Evolutionary conservation across 2,329 filamentous ascomycete genomes (phyloP), one percentile per base, ranked within the genome.

Genomic region (Aureobasidium sp.): DNA sequence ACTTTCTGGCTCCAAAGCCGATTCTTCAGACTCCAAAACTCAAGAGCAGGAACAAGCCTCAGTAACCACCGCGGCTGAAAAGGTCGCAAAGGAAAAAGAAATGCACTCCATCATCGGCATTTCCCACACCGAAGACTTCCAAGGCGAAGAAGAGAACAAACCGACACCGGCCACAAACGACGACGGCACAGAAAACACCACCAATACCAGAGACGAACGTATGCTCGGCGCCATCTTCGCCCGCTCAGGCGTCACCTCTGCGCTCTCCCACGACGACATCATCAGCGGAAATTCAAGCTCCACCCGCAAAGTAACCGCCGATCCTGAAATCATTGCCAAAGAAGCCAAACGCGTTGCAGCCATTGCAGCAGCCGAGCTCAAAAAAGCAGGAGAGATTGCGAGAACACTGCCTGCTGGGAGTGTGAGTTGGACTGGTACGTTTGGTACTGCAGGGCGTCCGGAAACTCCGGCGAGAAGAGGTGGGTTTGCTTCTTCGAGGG

Each of bases 211-310:
- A 67, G 69, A 23, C 48, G 90, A 90, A 63, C 92, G 93, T 51
- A 89, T 98, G 70, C 92, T 98, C 82, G 91, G 95, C 69, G 92
- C 93, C 60, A 94, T 99, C 64, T 97, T 98, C 75, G 91, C 94
- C 1, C 90, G 91, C 47, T 92, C 93, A 0, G 92, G 91, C 3
- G 92, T 98, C 1, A 94, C 97, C 73, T 94, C 92, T n/a, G 93
- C 95, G 0, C 88, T 98, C 51, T 93, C 98, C 72, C 96, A 99
- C 75, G 96, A 98, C 70, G 88, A 94, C 62, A 97, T 98, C 72
- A 88, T 98, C 63, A 93, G 91, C 70, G 92, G 92, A 45, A 91
- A 90, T 71, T 88, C 88, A 2, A 31, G 50, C 60, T 9, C 7
- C 15, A 16, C 33, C 16, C 89, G 89, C 42, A 68, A 70, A 23